These are phyloP conservation scores for Microcera coccophila DNA, from an alignment of 2,329 filamentous ascomycete genomes.

Conservation along the genomic window DNA sequence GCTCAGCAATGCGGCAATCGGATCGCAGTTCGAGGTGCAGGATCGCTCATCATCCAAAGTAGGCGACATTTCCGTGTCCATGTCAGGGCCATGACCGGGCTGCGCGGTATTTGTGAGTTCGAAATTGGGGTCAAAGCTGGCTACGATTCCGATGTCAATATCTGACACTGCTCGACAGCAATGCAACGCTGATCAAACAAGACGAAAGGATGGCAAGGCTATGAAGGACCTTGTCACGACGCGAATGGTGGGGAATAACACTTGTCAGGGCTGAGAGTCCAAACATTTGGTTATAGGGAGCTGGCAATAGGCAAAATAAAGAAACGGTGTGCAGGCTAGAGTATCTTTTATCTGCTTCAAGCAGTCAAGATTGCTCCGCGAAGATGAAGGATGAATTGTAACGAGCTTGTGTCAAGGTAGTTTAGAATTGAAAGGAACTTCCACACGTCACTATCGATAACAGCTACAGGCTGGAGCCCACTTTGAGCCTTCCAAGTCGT, in stretches of 20 bases:
- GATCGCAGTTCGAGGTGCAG: not conserved
- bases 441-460: not conserved
- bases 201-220: slow-evolving; percentile 1
- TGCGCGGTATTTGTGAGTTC: slow-evolving; percentile 11
- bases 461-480: not conserved
- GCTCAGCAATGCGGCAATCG: slow-evolving; percentile 9
- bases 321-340: not conserved
- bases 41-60: not conserved
- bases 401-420: not conserved
- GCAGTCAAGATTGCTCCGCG: slow-evolving; percentile 1
- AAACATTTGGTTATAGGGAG: slow-evolving; percentile 5
- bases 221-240: slow-evolving; percentile 6
- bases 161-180: slow-evolving; percentile 13
- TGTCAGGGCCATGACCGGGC: slow-evolving; percentile 6
- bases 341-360: slow-evolving; percentile 1
- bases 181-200: slow-evolving; percentile 5
- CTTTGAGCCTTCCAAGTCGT: too few species aligned
- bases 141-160: slow-evolving; percentile 3
- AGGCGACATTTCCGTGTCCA: slow-evolving; percentile 6
- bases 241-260: slow-evolving; percentile 21
- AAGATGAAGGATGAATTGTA: slow-evolving; percentile 3
- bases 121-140: slow-evolving; percentile 4
- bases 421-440: not conserved
- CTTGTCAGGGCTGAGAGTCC: slow-evolving; percentile 17
- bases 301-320: slow-evolving; percentile 5